These are phyloP conservation scores for Calonectria pseudoreteaudii DNA, from an alignment of 2,329 filamentous ascomycete genomes.

Conservation along the genomic window DNA sequence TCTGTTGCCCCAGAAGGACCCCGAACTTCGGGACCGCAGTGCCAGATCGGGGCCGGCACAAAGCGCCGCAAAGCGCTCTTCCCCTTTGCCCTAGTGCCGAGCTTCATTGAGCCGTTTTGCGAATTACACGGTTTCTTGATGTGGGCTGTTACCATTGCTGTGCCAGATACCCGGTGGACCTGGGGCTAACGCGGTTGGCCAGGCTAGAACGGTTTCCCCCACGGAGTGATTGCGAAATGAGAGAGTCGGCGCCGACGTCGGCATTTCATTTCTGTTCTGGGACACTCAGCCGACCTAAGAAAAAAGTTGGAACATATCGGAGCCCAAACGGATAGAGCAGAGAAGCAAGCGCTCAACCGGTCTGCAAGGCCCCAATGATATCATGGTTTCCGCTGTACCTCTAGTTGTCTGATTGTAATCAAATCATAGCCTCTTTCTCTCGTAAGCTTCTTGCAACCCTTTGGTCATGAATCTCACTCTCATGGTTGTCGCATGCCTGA, in stretches of 20 bases:
- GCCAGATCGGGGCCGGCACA: neutral
- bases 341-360: slow-evolving; percentile 13
- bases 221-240: slow-evolving; percentile 26
- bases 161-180: slow-evolving; percentile 10
- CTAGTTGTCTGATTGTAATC: neutral
- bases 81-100: slow-evolving; percentile 34
- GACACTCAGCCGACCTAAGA: slow-evolving; percentile 17
- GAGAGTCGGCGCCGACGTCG: slow-evolving; percentile 38
- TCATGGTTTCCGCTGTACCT: neutral
- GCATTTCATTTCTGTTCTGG: slow-evolving; percentile 31
- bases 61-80: slow-evolving; percentile 1
- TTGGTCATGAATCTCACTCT: neutral
- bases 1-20: slow-evolving; percentile 21
- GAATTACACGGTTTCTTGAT: neutral
- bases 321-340: neutral
- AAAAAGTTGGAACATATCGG: slow-evolving; percentile 12
- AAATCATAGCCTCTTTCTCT: neutral
- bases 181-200: slow-evolving; percentile 29
- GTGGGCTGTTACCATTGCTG: neutral
- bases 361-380: neutral
- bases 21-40: neutral
- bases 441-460: slow-evolving; percentile 3
- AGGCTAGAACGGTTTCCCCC: slow-evolving; percentile 17
- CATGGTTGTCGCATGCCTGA: neutral
- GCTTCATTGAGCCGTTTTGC: neutral